Evolutionary conservation across 2,329 filamentous ascomycete genomes (phyloP), one percentile per base, ranked within the genome.

Genomic region (Pseudogymnoascus sp.): DNA sequence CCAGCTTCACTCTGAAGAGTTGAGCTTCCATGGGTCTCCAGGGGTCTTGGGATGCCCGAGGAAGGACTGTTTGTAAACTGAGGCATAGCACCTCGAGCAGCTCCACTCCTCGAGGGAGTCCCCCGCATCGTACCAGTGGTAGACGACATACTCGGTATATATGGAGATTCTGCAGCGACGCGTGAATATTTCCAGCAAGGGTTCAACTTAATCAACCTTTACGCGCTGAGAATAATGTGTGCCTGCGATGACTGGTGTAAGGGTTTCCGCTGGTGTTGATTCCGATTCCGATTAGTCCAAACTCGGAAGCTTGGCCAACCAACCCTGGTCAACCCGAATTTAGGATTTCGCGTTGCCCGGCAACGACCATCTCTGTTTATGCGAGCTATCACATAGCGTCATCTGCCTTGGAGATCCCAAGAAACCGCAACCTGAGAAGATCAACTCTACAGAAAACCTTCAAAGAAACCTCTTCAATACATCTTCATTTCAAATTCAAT

Each of bases 11-110:
- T 77, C 79, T 85, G 66, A 80, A 78, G 67, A 59, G 81, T 77
- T 39, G 71, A 66, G 66, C 73, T 76, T 40, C 73, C 72, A 63
- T 80, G 78, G 63, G 75, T 75, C 59, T 92, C 89, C 66, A 85
- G 79, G 59, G 89, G 89, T 70, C 89, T 83, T 69, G 88, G 88
- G 72, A 92, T 92, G 71, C 77, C 81, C 59, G 88, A 91, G 62
- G 76, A 76, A 63, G 83, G 85, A 74, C 84, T 87, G 75, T 81
- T 84, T 72, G 75, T 75, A 73, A 87, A 87, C 66, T 66, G 64
- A 21, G 83, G 82, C 65, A 84, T 77, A 68, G 76, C 77, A 67
- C 81, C 83, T 69, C 86, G 82, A 67, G 77, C 75, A 68, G 77
- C 75, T 75, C 87, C 78, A 67, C 76, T 78, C 66, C 84, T 82